Base-by-base conservation (phyloP, 1,284 basidiomycete genomes). In the Heimioporus retisporus region DNA sequence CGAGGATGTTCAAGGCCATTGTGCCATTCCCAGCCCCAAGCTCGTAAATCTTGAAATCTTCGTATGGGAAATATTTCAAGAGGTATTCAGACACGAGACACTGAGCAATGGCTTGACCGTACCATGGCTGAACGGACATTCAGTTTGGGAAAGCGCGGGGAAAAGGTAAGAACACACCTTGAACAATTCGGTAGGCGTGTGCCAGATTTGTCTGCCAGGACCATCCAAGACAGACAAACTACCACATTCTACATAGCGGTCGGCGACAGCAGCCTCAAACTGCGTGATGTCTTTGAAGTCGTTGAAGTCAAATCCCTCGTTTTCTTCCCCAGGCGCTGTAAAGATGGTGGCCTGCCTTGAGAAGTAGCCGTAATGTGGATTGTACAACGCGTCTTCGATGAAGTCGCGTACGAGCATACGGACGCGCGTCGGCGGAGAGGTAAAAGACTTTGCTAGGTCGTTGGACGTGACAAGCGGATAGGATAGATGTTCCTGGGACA, bases 1-100 rank as follows among this genome's bases (percentile, higher is more conserved):
- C 87, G 65, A 99, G 88, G 57, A 98, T 90, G 76, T 98, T 94
- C 76, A 88, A 81, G 54, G 98, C 97, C 64, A 99, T 85, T 1
- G 97, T 97, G 1, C 98, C 98, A 73, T 99, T 99, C 40, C 98
- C 98, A 3, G 97, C 98, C 43, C 98, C 98, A 68, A 99, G 93
- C 80, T 99, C 98, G 84, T 98, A 99, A 64, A 99, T 91, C 68
- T 95, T 88, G 69, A 99, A 89, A 78, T 98, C 96, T 80, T 98
- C 93, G 77, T 98, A 97, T 1, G 97, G 97, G 78, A 96, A 98
- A 77, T 97, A 93, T 78, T 96, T 96, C 70, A 95, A 86, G 75
- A 98, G 90, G 81, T 99, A 98, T 75, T 97, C 94, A 1, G 93
- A 91, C 28, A 96, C 89, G 28, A 99, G 86, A 74, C 95, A 98